Evolutionary conservation across 129 eudicot genomes (phyloP), one percentile per base, ranked within the genome.

Genomic region (Silybum marianum): DNA sequence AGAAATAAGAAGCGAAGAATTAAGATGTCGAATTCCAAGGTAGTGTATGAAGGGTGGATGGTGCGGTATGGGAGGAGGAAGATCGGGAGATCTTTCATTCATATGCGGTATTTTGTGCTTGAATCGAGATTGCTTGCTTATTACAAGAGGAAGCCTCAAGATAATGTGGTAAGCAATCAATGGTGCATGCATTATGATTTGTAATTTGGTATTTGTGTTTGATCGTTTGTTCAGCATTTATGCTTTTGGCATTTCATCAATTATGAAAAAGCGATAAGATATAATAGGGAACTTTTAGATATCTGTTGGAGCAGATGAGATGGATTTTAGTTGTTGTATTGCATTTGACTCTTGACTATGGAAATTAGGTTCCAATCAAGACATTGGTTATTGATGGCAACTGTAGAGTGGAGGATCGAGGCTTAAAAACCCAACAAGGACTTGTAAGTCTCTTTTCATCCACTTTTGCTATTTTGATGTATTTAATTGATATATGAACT

Each of bases 1-100:
- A 39, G 76, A 85, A 81, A 28, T 40, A 63, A 21, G 10, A 5
- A 82, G 72, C 39, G 51, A 60, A 73, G 12, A 39, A 28, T 82
- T 69, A 23, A 72, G 82, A 80, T 80, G 86, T 71, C 76, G 69
- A 90, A 85, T 87, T 85, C 98, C 19, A 94, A 94, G 88, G 95
- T 90, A 70, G 97, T 94, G 63, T 91, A 94, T 78, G 98, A 92
- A 81, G 97, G 98, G 25, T 94, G 97, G 98, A 90, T 94, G 97
- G 97, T 94, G 22, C 78, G 97, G 72, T 90, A 90, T 80, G 98
- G 98, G 63, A 81, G 97, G 89, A 90, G 98, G 89, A 94, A 90
- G 84, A 90, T 94, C 36, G 98, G 98, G 44, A 81, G 98, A 84
- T 94, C 98, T 7, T 94, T 87, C 77, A 94, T 94, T 73, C 98